Evolutionary conservation across 2,329 filamentous ascomycete genomes (phyloP).

Genomic region (Pseudocercospora vitis): DNA sequence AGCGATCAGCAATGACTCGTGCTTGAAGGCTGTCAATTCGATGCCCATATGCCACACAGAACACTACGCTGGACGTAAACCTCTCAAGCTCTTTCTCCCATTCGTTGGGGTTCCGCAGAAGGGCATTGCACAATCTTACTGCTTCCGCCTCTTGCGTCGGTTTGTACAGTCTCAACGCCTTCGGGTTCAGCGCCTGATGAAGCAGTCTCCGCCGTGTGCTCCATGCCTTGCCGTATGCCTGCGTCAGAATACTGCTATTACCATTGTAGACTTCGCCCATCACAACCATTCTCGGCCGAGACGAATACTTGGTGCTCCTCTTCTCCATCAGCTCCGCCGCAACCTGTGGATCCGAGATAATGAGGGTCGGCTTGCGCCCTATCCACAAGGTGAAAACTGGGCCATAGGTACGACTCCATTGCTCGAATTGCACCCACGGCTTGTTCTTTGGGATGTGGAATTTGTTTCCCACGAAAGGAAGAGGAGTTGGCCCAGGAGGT

Average conservation of each 20-base stretch:
- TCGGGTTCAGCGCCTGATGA: constrained; percentile 48
- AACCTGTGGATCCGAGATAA: constrained; percentile 48
- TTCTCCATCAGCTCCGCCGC: constrained; percentile 50
- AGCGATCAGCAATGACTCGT: constrained; percentile 49
- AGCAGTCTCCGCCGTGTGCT: constrained; percentile 45
- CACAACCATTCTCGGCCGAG: constrained; percentile 47
- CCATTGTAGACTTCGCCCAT: constrained; percentile 50
- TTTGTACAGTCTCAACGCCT: constrained; percentile 48
- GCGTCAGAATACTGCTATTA: constrained; percentile 48
- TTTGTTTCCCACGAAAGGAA: constrained; percentile 50
- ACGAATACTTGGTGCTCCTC: constrained; percentile 47
- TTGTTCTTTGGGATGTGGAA: constrained; percentile 36
- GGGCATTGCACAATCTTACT: constrained; percentile 45
- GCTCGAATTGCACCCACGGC: constrained; percentile 46
- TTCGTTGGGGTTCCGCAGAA: constrained; percentile 42
- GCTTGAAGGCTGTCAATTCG: constrained; percentile 51
- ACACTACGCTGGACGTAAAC: constrained; percentile 52
- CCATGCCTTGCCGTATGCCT: constrained; percentile 53
- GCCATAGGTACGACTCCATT: constrained; percentile 48
- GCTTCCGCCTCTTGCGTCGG: constrained; percentile 53
- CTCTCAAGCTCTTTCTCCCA: constrained; percentile 52
- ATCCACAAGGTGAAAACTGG: constrained; percentile 53
- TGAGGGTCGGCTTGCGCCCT: constrained; percentile 47
- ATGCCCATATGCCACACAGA: constrained; percentile 54
- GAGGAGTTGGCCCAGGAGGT: constrained; percentile 49